phyloP scores from a whole-genome alignment of 371 early-diverging fungal species.

The Cokeromyces recurvatus region DNA sequence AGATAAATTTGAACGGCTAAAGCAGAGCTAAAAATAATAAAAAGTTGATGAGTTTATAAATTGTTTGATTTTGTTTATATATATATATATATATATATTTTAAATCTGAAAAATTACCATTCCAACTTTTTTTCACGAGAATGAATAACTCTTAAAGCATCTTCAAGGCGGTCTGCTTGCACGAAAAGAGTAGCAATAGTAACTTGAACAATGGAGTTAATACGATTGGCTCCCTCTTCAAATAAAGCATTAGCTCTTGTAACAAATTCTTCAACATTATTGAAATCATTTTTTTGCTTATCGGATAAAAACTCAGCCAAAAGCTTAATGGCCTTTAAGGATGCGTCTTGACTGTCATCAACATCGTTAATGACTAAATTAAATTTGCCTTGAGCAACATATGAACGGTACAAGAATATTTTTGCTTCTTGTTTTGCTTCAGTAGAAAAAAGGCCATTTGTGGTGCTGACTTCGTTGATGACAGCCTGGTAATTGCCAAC shows the following conservation, averaged over 20 bases:
- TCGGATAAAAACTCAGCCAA: constrained; percentile 51
- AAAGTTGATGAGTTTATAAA: neutral
- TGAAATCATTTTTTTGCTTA: constrained; percentile 23
- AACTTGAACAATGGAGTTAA: constrained; percentile 44
- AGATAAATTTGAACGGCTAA: constrained; percentile 78
- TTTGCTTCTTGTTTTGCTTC: constrained; percentile 50
- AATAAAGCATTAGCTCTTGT: constrained; percentile 39
- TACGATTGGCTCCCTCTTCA: constrained; percentile 41
- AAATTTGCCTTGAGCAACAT: constrained; percentile 63
- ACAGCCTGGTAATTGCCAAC: constrained; percentile 66
- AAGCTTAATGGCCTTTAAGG: constrained; percentile 49
- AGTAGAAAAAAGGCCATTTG: constrained; percentile 35
- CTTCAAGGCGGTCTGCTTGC: constrained; percentile 41
- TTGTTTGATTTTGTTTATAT: neutral
- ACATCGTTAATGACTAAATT: constrained; percentile 58
- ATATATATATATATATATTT: no score
- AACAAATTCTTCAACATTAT: constrained; percentile 22
- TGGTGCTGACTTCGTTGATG: constrained; percentile 63
- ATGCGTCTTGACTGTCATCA: constrained; percentile 35
- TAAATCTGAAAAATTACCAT: no score
- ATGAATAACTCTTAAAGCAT: constrained; percentile 61
- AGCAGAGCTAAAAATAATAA: constrained; percentile 57
- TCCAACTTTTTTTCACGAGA: constrained; percentile 75
- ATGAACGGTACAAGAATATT: constrained; percentile 60
- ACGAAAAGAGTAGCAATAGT: constrained; percentile 38